phyloP scores from a whole-genome alignment of 306 rosid species.

The Vicia villosa region DNA sequence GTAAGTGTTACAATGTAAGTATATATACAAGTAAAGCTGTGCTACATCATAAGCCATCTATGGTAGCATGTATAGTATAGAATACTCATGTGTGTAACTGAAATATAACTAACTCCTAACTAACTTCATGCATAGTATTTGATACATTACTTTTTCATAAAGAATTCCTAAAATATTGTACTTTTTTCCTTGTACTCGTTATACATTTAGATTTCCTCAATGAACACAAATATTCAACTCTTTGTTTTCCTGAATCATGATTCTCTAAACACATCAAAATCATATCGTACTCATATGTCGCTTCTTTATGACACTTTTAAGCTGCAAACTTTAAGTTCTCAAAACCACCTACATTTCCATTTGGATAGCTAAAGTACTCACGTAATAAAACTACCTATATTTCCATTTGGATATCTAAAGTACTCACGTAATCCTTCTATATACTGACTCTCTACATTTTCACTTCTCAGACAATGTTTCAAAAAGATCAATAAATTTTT shows the following conservation, averaged over 20 bases:
- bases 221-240: not conserved
- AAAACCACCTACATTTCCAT: not conserved
- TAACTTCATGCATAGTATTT: too few relatives aligned
- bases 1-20: too few relatives aligned
- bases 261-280: not conserved
- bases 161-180: rapidly evolving
- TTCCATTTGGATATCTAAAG: too few relatives aligned
- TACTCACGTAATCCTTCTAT: slow-evolving; percentile 24
- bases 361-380: not conserved
- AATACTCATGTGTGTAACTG: too few relatives aligned
- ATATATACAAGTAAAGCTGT: too few relatives aligned
- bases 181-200: slow-evolving; percentile 6
- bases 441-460: too few relatives aligned
- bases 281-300: not conserved
- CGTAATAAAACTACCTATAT: too few relatives aligned
- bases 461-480: too few relatives aligned
- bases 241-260: slow-evolving; percentile 1
- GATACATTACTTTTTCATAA: slow-evolving; percentile 13
- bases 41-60: too few relatives aligned
- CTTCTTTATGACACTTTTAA: not conserved
- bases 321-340: not conserved
- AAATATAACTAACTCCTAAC: too few relatives aligned
- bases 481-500: too few relatives aligned
- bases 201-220: not conserved
- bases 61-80: too few relatives aligned